Base-by-base conservation (phyloP, 495 filamentous ascomycete species). In the Xylaria scruposa region DNA sequence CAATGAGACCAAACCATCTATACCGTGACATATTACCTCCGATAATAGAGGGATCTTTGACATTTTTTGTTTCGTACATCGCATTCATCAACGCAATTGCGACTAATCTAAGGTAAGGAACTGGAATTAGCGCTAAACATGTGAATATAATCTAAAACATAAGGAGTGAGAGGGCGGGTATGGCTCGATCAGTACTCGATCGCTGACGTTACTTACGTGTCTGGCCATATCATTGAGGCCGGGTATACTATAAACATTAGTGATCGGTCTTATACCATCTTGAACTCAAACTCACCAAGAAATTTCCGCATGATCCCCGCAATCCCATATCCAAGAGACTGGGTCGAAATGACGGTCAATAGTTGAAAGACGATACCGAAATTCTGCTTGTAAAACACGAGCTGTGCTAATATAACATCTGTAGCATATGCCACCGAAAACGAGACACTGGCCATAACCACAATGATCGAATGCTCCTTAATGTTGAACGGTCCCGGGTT, bases 401-500 rank as follows among this genome's bases (percentile, higher is more conserved):
- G 73, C 76, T 91, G 87, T 0, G 91, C 90, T 31, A 92, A 82
- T 33, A 93, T 89, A 73, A 91, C 85, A 70, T 93, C 90, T 2
- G 90, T 93, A 24, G 90, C 89, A 59, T 91, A 90, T 4, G 90
- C 90, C n/a, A 89, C 88, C 74, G 80, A 91, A 75, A 82, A 86
- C 67, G 81, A 84, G 8, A 88, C 87, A 67, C 84, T 85, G 8
- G 88, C 88, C 91, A 94, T 94, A 72, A 94, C 89, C 7, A 91
- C 90, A 72, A 94, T 92, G 72, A 94, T 83, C 7, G 90, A 87
- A 83, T 94, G 92, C 76, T 93, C 91, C 76, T 94, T 94, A 79
- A 93, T 88, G 78, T 93, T 94, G 82, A 94, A 94, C 53, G 89
- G 90, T 13, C 92, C 90, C 7, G 90, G 91, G 72, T 93, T 93